These are phyloP conservation scores for Trichothecium roseum DNA, from an alignment of 2,329 filamentous ascomycete genomes.

Conservation along the genomic window DNA sequence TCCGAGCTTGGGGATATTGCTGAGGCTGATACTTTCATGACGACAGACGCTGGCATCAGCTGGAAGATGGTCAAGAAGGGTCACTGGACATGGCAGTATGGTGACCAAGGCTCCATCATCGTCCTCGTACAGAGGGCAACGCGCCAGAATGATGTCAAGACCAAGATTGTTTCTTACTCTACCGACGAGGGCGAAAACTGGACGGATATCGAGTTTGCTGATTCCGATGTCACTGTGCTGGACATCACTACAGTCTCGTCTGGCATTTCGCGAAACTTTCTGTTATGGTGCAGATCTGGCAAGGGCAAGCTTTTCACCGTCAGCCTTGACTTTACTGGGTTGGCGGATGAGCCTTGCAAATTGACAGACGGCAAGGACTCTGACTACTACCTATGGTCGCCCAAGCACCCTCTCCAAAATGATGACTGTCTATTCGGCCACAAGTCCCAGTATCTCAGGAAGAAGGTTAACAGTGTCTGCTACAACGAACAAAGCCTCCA, in stretches of 20 bases:
- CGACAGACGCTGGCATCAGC: constrained; percentile 75
- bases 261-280: constrained; percentile 81
- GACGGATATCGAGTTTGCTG: constrained; percentile 63
- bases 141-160: constrained; percentile 57
- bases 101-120: constrained; percentile 87
- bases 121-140: constrained; percentile 69
- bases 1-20: constrained; percentile 51
- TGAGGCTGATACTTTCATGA: constrained; percentile 84
- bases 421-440: constrained; percentile 90
- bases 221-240: constrained; percentile 59
- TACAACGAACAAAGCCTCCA: constrained; percentile 69
- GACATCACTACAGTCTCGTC: constrained; percentile 84
- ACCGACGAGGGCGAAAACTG: constrained; percentile 74
- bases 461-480: constrained; percentile 68
- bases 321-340: constrained; percentile 80
- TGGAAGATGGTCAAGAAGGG: constrained; percentile 86
- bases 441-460: constrained; percentile 79
- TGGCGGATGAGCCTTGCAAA: constrained; percentile 64
- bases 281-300: constrained; percentile 67
- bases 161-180: constrained; percentile 63
- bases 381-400: constrained; percentile 83
- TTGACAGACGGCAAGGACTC: constrained; percentile 48
- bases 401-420: constrained; percentile 68
- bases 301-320: constrained; percentile 56
- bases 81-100: constrained; percentile 85